Evolutionary conservation across 1,139 yeast species (phyloP).

Genomic region (Taphrina betulina): DNA sequence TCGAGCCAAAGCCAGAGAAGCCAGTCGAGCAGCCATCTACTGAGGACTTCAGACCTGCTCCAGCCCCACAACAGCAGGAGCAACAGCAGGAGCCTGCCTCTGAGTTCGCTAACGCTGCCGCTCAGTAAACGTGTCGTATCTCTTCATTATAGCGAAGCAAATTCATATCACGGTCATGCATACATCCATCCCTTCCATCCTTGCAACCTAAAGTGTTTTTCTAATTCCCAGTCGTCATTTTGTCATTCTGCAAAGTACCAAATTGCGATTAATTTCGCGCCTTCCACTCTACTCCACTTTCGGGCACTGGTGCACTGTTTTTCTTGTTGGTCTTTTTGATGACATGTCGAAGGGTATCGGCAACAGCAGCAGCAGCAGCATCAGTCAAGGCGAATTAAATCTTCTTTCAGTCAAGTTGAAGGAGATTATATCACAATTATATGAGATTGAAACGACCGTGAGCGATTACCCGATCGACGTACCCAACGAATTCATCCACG

Average conservation of each 20-base stretch:
- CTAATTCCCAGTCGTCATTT: no score
- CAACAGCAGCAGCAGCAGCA: no score
- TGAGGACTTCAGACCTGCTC: slow-evolving; percentile 49
- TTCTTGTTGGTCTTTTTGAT: not conserved
- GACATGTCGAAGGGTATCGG: not conserved
- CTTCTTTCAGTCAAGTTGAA: no score
- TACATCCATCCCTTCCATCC: not conserved
- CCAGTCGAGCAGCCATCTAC: slow-evolving; percentile 68
- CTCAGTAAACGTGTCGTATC: slow-evolving; percentile 8
- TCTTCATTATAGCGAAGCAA: slow-evolving; percentile 8
- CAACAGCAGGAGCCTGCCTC: slow-evolving; percentile 31
- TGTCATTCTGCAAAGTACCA: no score
- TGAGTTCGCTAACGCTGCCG: slow-evolving; percentile 23
- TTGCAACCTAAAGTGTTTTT: not conserved
- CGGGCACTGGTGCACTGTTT: no score
- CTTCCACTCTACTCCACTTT: no score
- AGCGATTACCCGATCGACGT: slow-evolving; percentile 14
- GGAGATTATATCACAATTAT: not conserved
- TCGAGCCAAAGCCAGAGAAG: slow-evolving; percentile 97
- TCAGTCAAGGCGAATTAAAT: no score
- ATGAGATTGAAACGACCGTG: slow-evolving; percentile 6
- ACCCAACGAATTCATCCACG: not conserved
- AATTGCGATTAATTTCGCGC: no score
- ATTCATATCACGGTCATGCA: not conserved
- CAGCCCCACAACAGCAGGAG: slow-evolving; percentile 28